phyloP scores from a whole-genome alignment of 345 rosid species.

The Corymbia maculata region DNA sequence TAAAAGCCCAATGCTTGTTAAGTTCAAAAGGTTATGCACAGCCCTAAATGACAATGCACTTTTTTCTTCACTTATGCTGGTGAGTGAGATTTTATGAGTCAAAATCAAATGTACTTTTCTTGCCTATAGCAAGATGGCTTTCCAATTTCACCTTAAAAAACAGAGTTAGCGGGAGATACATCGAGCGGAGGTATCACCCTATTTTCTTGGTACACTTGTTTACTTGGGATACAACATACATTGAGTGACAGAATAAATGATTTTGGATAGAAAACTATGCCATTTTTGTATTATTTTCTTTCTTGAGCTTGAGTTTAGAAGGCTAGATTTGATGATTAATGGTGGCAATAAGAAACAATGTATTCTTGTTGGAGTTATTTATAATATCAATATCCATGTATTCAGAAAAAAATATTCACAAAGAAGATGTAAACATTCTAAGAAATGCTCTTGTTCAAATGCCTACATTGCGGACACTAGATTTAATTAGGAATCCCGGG shows the following conservation, averaged over 20 bases:
- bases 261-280: neutral
- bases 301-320: neutral
- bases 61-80: too few species aligned
- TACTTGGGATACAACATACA: neutral
- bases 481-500: constrained; percentile 78
- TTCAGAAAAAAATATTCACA: constrained; percentile 53
- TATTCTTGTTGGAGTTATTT: neutral
- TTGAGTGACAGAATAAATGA: neutral
- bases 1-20: too few species aligned
- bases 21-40: too few species aligned
- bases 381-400: neutral
- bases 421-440: constrained; percentile 52
- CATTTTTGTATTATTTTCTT: neutral
- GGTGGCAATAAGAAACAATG: neutral
- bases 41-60: too few species aligned
- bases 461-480: constrained; percentile 65
- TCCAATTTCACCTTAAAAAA: constrained; percentile 37
- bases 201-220: neutral
- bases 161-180: neutral
- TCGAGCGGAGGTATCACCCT: constrained; percentile 47
- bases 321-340: neutral
- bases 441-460: constrained; percentile 37
- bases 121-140: constrained; percentile 74
- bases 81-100: neutral
- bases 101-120: neutral